Conservation (phyloP, 2,329 filamentous ascomycete genomes). For the Venturia aucupariae region DNA sequence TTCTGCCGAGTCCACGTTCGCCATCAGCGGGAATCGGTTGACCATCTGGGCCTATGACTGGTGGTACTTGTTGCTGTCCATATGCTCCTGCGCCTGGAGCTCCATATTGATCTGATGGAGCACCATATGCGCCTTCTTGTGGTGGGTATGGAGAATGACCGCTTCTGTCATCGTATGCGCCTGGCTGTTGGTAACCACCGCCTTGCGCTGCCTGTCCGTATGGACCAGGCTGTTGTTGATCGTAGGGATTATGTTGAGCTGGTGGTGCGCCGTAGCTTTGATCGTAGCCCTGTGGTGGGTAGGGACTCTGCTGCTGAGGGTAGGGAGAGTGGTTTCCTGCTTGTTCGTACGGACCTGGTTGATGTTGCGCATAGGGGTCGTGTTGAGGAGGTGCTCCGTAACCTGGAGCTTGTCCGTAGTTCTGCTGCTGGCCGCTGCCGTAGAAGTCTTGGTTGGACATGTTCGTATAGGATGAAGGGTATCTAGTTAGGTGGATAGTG, state of each 20-base stretch:
- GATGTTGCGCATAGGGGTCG: slow-evolving; percentile 9
- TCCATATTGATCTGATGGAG: background rate
- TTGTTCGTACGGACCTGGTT: background rate
- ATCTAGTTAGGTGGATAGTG: background rate
- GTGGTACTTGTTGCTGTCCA: background rate
- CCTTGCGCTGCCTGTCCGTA: background rate
- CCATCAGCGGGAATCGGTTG: slow-evolving; percentile 9
- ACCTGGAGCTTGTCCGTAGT: slow-evolving; percentile 1
- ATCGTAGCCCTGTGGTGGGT: slow-evolving; percentile 12
- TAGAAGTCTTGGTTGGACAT: slow-evolving; percentile 16
- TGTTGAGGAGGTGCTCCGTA: background rate
- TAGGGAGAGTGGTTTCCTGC: slow-evolving; percentile 11
- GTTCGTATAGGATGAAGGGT: background rate
- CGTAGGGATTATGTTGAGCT: slow-evolving; percentile 1
- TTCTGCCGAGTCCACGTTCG: slow-evolving; percentile 14
- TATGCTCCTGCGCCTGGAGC: background rate
- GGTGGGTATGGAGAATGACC: slow-evolving; percentile 6
- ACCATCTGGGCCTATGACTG: slow-evolving; percentile 3
- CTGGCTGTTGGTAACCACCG: slow-evolving; percentile 3
- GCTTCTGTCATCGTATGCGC: slow-evolving; percentile 1
- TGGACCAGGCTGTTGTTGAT: slow-evolving; percentile 2
- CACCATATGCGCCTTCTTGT: slow-evolving; percentile 6
- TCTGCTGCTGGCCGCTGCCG: background rate
- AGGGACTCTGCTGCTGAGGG: slow-evolving; percentile 11
- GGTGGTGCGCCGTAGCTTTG: slow-evolving; percentile 11